Evolutionary conservation across 2,329 filamentous ascomycete species (phyloP), one percentile per base, ranked within the genome.

Genomic region (Clonostachys byssicola): DNA sequence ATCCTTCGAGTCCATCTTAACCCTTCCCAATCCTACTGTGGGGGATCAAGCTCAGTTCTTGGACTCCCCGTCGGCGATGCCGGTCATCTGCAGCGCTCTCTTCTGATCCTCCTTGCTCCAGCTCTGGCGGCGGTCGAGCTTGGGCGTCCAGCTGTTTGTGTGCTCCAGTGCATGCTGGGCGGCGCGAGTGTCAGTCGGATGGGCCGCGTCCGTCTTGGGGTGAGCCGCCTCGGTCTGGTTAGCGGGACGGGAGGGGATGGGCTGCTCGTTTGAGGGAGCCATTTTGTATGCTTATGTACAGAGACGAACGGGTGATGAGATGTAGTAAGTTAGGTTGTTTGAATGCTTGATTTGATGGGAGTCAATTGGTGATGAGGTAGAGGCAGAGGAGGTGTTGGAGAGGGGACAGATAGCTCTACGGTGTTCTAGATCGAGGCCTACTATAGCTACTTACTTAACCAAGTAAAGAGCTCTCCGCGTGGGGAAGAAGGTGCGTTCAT

Each of bases 61-160:
- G 4, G 30, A 33, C 17, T 43, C 35, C 34, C 65, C 63, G 34
- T 56, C 57, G 3, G 57, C 60, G 33, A 74, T 64, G 47, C 58
- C 63, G 42, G 60, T 63, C 73, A 78, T 74, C 55, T 78, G 75
- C 61, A 76, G 55, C 46, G 63, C 63, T 51, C 71, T 77, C 60
- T 78, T 79, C 60, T 70, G 70, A 57, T 80, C 78, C 61, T 83
- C 73, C 35, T 67, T 65, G 56, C 66, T 72, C 67, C 73, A 82
- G 62, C 75, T 78, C 58, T 74, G 73, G 42, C 75, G 71, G 10
- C 72, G 67, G 53, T 69, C 61, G 46, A 70, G 54, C 16, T 57
- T 54, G 8, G 78, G 78, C 54, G 68, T 69, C 78, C 78, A 81
- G 51, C 53, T 57, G 47, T 56, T 58, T 3, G 65, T 61, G 54